Base-by-base conservation (phyloP, 2,329 filamentous ascomycete species). In the Aspergillus aculeatus region DNA sequence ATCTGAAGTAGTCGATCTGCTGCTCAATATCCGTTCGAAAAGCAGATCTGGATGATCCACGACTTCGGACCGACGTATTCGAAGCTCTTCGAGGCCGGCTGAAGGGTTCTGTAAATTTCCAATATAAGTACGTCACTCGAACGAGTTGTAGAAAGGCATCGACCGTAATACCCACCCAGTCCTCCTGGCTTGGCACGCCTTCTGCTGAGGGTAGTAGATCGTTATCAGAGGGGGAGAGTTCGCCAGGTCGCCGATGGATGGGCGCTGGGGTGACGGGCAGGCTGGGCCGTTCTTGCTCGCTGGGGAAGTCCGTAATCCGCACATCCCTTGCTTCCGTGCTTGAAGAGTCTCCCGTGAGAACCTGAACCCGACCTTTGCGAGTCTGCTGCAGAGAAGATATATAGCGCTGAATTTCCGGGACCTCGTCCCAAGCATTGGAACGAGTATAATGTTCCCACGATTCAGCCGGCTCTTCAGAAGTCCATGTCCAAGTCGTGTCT, bases 371-470 rank as follows among this genome's bases (percentile, higher is more conserved):
- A 55, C 74, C 81, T 61, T 80, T 82, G 58, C 82, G 83, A 70
- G 85, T 83, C 73, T 88, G 86, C 68, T 89, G 87, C 58, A 96
- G 80, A 56, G 86, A 83, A 64, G 91, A 90, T 57, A 98, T 90
- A 72, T 97, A 99, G 64, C 86, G 85, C 69, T 91, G 88, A 68
- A 99, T 99, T 65, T 91, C 89, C 12, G 91, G 90, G 55, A 96
- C 85, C 56, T 91, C 90, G 69, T 99, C 95, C 95, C 95, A 99
- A 16, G 92, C 93, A 75, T 98, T 99, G 54, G 82, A 85, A 50
- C 87, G 84, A n/a, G 86, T 81, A 73, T 89, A 96, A 50, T 83
- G 83, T 63, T 86, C 84, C 90, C 91, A 96, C 21, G 87, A 83
- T 68, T 88, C 82, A 52, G 84, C 71, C 48, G 58, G 60, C 26